Evolutionary conservation across 1,139 yeast genomes (phyloP), one percentile per base, ranked within the genome.

Genomic region (Zygosaccharomyces pseudobailii): DNA sequence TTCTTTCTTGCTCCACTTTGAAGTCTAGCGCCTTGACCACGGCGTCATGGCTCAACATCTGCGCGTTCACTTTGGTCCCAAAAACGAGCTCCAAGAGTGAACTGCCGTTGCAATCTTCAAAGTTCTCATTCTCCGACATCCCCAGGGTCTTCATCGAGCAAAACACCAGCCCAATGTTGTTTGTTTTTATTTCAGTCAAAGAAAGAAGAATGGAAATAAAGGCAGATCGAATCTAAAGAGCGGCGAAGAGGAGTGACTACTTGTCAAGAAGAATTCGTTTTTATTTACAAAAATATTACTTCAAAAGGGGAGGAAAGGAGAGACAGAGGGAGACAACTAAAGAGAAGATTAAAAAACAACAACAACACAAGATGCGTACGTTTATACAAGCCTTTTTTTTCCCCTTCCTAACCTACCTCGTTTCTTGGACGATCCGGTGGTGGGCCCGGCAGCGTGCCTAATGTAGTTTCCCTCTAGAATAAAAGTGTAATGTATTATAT

Each of bases 1-100:
- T 86, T 36, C 78, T 74, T 63, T 90, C 97, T 61, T 86, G 95
- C 62, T 87, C 94, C 2, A 80, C 70, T 49, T 83, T 77, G 27
- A 87, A 73, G 36, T 75, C 75, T 37, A 89, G 69, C 0, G 90
- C 80, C 55, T 80, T 83, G 24, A 75, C 65, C 34, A 83, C 73
- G 2, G 94, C 76, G 21, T 74, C 72, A 51, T 86, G 90, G 2
- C 86, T 53, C 31, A 52, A 47, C 7, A 51, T 52, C 53, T 57
- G 51, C 23, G 52, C 54, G 34, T 52, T 43, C 9, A 55, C 47
- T 21, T 54, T 47, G 22, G 56, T 35, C 9, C 64, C 66, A 19
- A 60, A 52, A n/a, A 60, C 45, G 2, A 48, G 40, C 40, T 55
- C 57, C 25, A 56, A 33, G 24, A 56, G 42, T 3, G 57, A 48